phyloP scores from a whole-genome alignment of 129 eudicot species.

The Flaveria ramosissima region DNA sequence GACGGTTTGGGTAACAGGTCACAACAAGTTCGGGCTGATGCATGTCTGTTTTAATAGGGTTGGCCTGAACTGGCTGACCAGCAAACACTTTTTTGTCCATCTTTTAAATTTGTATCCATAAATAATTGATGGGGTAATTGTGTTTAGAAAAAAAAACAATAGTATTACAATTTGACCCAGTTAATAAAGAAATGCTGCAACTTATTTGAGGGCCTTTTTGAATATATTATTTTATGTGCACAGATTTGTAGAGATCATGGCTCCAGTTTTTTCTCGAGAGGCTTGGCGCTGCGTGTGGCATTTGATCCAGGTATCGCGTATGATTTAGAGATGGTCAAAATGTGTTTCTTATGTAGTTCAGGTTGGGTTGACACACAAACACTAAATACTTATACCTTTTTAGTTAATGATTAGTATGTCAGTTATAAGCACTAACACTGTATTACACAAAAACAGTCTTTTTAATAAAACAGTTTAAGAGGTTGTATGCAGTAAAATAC shows the following conservation, averaged over 20 bases:
- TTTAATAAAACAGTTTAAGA: background rate
- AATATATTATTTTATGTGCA: constrained; percentile 9
- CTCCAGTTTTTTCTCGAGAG: constrained; percentile 89
- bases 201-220: background rate
- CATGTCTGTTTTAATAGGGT: background rate
- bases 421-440: background rate
- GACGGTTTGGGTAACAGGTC: background rate
- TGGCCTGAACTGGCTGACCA: background rate
- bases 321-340: background rate
- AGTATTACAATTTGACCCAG: background rate
- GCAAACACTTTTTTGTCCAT: background rate
- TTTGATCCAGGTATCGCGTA: constrained; percentile 69
- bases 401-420: background rate
- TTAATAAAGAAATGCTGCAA: background rate
- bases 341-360: background rate
- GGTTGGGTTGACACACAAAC: background rate
- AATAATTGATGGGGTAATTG: background rate
- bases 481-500: background rate
- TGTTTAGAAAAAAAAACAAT: background rate
- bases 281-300: constrained; percentile 99
- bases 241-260: constrained; percentile 98
- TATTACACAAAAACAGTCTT: background rate
- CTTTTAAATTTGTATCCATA: background rate
- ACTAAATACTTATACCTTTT: background rate
- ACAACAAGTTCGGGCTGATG: no score